Conservation (phyloP, 1,284 basidiomycete genomes). For the Bothia castanella region DNA sequence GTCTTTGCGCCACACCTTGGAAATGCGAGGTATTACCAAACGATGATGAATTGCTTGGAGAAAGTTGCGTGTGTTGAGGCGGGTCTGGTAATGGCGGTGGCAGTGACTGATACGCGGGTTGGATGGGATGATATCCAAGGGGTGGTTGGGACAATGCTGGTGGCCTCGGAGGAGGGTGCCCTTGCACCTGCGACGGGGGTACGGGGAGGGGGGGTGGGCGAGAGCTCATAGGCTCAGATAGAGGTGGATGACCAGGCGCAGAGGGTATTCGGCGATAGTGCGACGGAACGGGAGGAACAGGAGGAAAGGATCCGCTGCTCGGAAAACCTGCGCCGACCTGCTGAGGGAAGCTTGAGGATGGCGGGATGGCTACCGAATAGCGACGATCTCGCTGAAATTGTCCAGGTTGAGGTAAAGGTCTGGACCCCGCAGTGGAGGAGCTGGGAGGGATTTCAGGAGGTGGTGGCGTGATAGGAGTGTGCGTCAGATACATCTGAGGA, state of each 20-base stretch:
- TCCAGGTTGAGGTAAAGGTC: constrained; percentile 52
- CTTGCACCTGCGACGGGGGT: constrained; percentile 27
- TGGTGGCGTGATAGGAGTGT: constrained; percentile 31
- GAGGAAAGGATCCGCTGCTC: constrained; percentile 20
- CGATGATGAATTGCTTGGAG: constrained; percentile 30
- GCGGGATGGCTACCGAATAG: constrained; percentile 36
- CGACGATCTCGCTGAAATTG: constrained; percentile 34
- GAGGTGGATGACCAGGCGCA: constrained; percentile 24
- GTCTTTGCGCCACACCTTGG: constrained; percentile 42
- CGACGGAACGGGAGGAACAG: constrained; percentile 18
- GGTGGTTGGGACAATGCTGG: constrained; percentile 42
- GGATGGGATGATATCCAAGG: constrained; percentile 31
- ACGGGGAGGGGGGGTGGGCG: constrained; percentile 29
- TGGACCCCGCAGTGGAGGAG: constrained; percentile 40
- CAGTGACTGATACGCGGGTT: constrained; percentile 37
- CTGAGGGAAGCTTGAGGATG: constrained; percentile 32
- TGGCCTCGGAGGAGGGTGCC: constrained; percentile 28
- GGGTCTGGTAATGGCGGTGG: constrained; percentile 35
- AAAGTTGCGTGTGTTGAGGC: constrained; percentile 25
- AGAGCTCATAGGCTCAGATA: constrained; percentile 18
- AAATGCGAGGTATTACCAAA: constrained; percentile 34
- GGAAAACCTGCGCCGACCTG: constrained; percentile 20
- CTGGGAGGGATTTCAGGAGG: constrained; percentile 31
- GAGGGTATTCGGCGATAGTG: constrained; percentile 31
- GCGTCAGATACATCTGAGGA: constrained; percentile 31